Percentiles rank a stretch among this genome's conserved stretches.
phyloP scores from a whole-genome alignment of 2,329 filamentous ascomycete genomes.

The Fusarium protoensiforme region DNA sequence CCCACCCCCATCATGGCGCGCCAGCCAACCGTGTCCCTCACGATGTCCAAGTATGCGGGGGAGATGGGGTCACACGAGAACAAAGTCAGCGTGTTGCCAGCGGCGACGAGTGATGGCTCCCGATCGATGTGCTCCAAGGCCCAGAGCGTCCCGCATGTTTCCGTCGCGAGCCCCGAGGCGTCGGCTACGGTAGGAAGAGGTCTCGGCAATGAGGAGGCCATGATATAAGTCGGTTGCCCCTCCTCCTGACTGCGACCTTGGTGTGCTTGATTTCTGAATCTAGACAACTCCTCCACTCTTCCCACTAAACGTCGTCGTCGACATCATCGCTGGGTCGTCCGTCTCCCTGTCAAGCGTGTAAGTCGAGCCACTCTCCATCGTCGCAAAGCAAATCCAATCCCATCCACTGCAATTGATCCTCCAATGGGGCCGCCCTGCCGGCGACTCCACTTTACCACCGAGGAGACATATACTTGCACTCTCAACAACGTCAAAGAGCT shows the following conservation, averaged over 20 bases:
- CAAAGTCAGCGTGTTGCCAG: slow-evolving; percentile 35
- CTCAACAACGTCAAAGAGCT: slow-evolving; percentile 40
- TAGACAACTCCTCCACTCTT: slow-evolving; percentile 23
- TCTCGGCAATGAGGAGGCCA: slow-evolving; percentile 44
- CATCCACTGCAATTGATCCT: slow-evolving; percentile 29
- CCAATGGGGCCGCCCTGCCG: slow-evolving; percentile 25
- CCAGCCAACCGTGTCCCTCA: slow-evolving; percentile 41
- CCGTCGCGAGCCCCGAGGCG: slow-evolving; percentile 38
- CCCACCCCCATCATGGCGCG: slow-evolving; percentile 27
- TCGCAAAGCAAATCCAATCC: slow-evolving; percentile 35
- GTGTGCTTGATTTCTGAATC: slow-evolving; percentile 17
- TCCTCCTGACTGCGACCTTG: slow-evolving; percentile 10
- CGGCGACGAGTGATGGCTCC: slow-evolving; percentile 23
- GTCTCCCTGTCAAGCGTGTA: slow-evolving; percentile 34
- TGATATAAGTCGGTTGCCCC: slow-evolving; percentile 38
- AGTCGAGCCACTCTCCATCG: slow-evolving; percentile 38
- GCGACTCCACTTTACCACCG: slow-evolving; percentile 43
- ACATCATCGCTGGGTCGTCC: slow-evolving; percentile 38
- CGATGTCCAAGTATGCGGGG: slow-evolving; percentile 41
- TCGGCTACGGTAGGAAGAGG: slow-evolving; percentile 46
- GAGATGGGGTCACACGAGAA: slow-evolving; percentile 43
- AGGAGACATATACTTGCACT: slow-evolving; percentile 14
- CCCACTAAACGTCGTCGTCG: slow-evolving; percentile 29
- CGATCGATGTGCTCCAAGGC: slow-evolving; percentile 34
- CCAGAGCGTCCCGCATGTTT: slow-evolving; percentile 47